These are phyloP conservation scores for Artemisia annua DNA, from an alignment of 129 eudicot species.

Conservation along the genomic window DNA sequence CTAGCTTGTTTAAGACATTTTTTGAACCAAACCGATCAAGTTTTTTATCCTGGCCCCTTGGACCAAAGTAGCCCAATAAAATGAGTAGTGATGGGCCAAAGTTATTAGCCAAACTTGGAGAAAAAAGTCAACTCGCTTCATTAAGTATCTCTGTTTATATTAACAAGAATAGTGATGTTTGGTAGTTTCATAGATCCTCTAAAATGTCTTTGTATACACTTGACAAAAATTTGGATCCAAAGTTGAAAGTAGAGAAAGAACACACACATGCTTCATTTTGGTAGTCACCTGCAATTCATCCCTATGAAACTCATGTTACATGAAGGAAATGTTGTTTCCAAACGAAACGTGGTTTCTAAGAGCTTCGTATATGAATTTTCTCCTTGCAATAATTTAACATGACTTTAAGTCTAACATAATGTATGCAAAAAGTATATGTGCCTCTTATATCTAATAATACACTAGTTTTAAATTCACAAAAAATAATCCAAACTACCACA, in stretches of 20 bases:
- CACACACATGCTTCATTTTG: neutral
- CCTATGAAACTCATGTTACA: conserved; percentile 10
- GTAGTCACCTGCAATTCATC: conserved; percentile 2
- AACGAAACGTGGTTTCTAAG: too few relatives aligned
- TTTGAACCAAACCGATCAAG: too few relatives aligned
- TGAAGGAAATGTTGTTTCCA: conserved; percentile 5
- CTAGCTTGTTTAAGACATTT: too few relatives aligned
- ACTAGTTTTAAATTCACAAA: neutral
- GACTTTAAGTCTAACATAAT: too few relatives aligned
- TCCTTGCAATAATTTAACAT: neutral
- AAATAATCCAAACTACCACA: neutral
- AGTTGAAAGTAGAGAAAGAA: neutral
- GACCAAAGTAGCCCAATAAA: too few relatives aligned
- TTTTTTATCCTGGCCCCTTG: too few relatives aligned
- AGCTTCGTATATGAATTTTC: neutral
- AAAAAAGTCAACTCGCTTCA: too few relatives aligned
- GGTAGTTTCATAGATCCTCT: neutral
- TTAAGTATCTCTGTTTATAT: too few relatives aligned
- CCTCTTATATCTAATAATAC: neutral
- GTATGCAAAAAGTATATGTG: too few relatives aligned
- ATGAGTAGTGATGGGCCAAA: too few relatives aligned
- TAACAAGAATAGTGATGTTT: neutral
- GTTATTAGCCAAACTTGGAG: too few relatives aligned
- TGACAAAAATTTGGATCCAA: neutral
- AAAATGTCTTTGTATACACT: neutral